Base-by-base conservation (phyloP, 1,139 yeast species). In the Saccharomyces hybrid region DNA sequence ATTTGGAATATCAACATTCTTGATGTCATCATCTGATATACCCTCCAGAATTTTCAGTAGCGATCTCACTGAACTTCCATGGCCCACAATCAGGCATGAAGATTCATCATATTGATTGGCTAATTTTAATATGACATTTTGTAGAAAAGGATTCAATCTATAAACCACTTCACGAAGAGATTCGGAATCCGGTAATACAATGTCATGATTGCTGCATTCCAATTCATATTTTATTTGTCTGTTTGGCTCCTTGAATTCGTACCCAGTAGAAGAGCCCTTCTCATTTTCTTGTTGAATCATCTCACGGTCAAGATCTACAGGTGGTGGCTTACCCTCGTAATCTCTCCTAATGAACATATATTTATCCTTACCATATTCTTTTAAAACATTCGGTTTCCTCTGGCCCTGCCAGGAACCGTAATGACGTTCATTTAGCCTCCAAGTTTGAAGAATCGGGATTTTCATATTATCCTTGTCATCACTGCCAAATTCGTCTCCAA, bases 361-460 rank as follows among this genome's bases (percentile, higher is more conserved):
- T 63, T 82, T 72, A 27, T 80, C 80, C 58, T 79, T 74, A 8
- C 88, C 88, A 55, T 80, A 78, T 62, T 79, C 73, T 42, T 72
- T 61, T 57, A 79, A 70, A 2, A 84, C 78, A 19, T 77, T 77
- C 50, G 78, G 77, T 64, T 85, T 83, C 54, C 82, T 75, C 48
- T 77, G 73, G n/a, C 93, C 93, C 70, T 86, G 95, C 67, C 85
- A 78, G 32, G 78, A 74, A 1, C 95, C 95, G 67, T 87, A 86
- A 69, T 86, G 95, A 57, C 95, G 77, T 66, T 86, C 93, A 67
- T 86, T 86, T 58, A 86, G 70, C 62, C 88, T 77, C 93, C 95
- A 87, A 5, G 80, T 74, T 66, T 67, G 68, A 28, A 64, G 58
- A 8, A 68, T 66, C 2, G 63, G 64, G 16, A 67, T 62, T n/a